A percentile compares a stretch with the other conserved stretches of the same genome.
Evolutionary conservation across 2,329 filamentous ascomycete genomes (phyloP).

Genomic region (Neurospora sp.): DNA sequence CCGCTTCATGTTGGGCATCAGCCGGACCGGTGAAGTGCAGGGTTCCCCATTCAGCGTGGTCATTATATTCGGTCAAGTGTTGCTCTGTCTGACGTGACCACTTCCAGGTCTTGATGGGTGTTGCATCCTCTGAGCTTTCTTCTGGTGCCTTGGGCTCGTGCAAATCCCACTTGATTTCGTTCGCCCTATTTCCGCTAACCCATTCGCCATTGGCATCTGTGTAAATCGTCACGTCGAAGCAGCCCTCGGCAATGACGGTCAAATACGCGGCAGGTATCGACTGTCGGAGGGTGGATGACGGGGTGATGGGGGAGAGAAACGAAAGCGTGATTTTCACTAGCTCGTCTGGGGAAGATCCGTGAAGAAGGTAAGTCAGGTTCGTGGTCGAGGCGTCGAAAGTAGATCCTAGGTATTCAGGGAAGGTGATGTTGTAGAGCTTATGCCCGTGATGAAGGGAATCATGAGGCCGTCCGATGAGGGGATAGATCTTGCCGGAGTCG

Average conservation of each 20-base stretch:
- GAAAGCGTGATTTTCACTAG: slow-evolving; percentile 33
- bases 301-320: slow-evolving; percentile 68
- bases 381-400: slow-evolving; percentile 40
- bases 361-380: slow-evolving; percentile 37
- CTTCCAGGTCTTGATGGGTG: slow-evolving; percentile 54
- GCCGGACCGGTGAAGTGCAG: slow-evolving; percentile 65
- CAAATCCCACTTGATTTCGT: slow-evolving; percentile 60
- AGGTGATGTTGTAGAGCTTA: slow-evolving; percentile 27
- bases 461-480: slow-evolving; percentile 40
- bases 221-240: slow-evolving; percentile 53
- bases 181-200: slow-evolving; percentile 67
- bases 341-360: slow-evolving; percentile 18
- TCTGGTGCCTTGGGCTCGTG: slow-evolving; percentile 31
- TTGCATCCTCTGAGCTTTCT: slow-evolving; percentile 20
- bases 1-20: slow-evolving; percentile 59
- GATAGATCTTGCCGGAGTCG: slow-evolving; percentile 33
- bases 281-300: slow-evolving; percentile 69
- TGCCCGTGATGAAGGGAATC: slow-evolving; percentile 31
- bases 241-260: slow-evolving; percentile 58
- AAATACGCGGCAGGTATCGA: slow-evolving; percentile 76
- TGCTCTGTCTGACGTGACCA: slow-evolving; percentile 51
- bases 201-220: slow-evolving; percentile 66
- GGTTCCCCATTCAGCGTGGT: slow-evolving; percentile 77
- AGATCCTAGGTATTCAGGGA: slow-evolving; percentile 33
- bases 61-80: slow-evolving; percentile 62